Percentiles rank a stretch among this genome's conserved stretches.
Evolutionary conservation across 1,284 basidiomycete species (phyloP).

Genomic region (Pyrrhoderma lamaoense): DNA sequence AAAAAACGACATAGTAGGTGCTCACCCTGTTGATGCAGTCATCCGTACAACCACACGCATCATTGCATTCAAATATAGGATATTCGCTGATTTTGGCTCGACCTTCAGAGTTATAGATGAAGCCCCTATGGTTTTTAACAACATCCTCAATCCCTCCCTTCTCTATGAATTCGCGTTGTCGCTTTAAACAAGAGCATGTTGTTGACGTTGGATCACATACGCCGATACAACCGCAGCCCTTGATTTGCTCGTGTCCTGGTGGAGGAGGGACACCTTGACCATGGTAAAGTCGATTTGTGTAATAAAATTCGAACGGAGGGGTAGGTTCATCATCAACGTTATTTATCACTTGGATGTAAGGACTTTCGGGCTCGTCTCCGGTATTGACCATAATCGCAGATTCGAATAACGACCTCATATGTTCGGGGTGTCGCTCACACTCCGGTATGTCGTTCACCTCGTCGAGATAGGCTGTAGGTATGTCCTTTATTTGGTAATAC

Average conservation of each 20-base stretch:
- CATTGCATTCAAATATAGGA: constrained; percentile 86
- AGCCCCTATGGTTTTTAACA: constrained; percentile 36
- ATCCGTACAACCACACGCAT: constrained; percentile 71
- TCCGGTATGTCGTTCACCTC: constrained; percentile 39
- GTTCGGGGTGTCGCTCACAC: constrained; percentile 26
- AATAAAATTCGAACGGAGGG: constrained; percentile 71
- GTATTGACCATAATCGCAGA: constrained; percentile 48
- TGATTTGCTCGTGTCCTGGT: constrained; percentile 41
- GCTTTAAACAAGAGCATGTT: constrained; percentile 60
- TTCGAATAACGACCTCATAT: constrained; percentile 44
- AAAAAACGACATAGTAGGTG: constrained; percentile 10
- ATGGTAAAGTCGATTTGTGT: constrained; percentile 72
- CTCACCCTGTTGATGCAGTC: constrained; percentile 77
- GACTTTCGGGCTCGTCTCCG: constrained; percentile 58
- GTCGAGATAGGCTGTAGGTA: constrained; percentile 46
- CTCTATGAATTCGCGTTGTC: constrained; percentile 42
- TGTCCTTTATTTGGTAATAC: constrained; percentile 33
- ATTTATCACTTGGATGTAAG: constrained; percentile 59
- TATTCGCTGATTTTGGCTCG: constrained; percentile 38
- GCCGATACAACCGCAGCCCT: constrained; percentile 69
- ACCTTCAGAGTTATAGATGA: constrained; percentile 59
- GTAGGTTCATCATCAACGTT: constrained; percentile 55
- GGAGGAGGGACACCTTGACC: constrained; percentile 60
- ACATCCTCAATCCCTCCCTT: constrained; percentile 12
- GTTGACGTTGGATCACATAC: constrained; percentile 61